Evolutionary conservation across 1,139 yeast species (phyloP).

Genomic region (Yamadazyma buinensis): DNA sequence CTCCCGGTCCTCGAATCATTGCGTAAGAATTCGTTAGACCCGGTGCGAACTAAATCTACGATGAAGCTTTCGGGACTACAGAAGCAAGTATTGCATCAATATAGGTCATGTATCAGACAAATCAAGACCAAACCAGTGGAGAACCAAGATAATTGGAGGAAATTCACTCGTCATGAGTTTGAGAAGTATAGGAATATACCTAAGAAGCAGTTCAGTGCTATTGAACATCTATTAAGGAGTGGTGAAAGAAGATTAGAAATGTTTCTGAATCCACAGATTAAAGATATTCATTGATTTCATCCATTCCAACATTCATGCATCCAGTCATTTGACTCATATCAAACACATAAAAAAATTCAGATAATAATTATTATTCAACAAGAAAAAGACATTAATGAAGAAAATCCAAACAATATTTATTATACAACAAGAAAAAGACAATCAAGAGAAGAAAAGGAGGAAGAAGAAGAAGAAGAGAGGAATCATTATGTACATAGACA

Average conservation of each 20-base stretch:
- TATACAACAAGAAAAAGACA: neutral
- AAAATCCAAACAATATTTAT: too few species aligned
- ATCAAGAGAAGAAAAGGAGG: neutral
- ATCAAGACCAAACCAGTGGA: conserved; percentile 54
- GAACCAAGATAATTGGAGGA: conserved; percentile 42
- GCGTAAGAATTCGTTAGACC: too few species aligned
- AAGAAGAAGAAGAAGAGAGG: neutral
- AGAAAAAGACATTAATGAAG: too few species aligned
- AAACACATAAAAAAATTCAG: too few species aligned
- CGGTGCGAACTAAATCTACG: neutral
- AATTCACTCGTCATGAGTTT: conserved; percentile 56
- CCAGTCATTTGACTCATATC: too few species aligned
- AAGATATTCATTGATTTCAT: conserved; percentile 62
- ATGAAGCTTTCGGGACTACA: conserved; percentile 58
- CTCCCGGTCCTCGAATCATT: too few species aligned
- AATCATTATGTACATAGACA: too few species aligned
- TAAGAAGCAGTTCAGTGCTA: conserved; percentile 78
- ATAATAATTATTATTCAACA: too few species aligned
- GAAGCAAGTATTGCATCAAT: conserved; percentile 59
- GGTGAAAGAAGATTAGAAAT: conserved; percentile 73
- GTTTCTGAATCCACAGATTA: conserved; percentile 65
- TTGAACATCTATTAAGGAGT: conserved; percentile 77
- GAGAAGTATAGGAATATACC: conserved; percentile 54
- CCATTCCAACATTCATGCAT: neutral
- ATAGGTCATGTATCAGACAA: conserved; percentile 54